Conservation (phyloP, 495 filamentous ascomycete species). For the Entonaema liquescens region DNA sequence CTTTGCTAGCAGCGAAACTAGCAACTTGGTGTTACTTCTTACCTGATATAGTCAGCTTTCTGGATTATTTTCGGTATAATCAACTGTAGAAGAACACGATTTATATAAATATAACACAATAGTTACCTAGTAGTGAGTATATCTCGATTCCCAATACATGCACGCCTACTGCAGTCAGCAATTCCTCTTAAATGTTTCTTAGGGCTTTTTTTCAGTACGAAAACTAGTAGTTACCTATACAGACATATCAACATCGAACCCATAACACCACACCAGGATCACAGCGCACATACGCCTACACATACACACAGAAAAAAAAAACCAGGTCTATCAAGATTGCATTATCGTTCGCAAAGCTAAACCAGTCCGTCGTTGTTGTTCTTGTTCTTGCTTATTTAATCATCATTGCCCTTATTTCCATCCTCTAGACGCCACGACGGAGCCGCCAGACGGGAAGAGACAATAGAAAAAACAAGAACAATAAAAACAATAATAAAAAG, state of each 20-base stretch:
- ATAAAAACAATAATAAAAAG: background rate
- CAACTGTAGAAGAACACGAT: no score
- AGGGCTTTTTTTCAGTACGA: background rate
- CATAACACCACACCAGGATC: background rate
- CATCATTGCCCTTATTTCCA: constrained; percentile 36
- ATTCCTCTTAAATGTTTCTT: background rate
- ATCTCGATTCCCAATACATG: background rate
- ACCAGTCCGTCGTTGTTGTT: constrained; percentile 9
- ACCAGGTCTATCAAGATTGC: constrained; percentile 40
- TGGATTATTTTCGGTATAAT: no score
- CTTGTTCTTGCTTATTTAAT: constrained; percentile 8
- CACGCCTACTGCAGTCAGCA: background rate
- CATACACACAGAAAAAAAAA: constrained; percentile 4
- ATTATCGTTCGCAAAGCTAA: constrained; percentile 40
- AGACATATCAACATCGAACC: background rate
- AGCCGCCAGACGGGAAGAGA: background rate
- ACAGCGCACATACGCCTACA: background rate
- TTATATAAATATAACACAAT: no score
- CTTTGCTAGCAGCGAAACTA: no score
- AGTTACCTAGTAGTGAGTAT: background rate
- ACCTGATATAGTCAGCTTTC: no score
- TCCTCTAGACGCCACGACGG: constrained; percentile 29
- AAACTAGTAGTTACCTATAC: no score
- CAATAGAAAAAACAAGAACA: background rate
- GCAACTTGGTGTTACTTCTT: no score